A percentile compares a stretch with the other conserved stretches of the same genome.
Evolutionary conservation across 2,329 filamentous ascomycete genomes (phyloP).

Genomic region (Trichoderma brevicompactum): DNA sequence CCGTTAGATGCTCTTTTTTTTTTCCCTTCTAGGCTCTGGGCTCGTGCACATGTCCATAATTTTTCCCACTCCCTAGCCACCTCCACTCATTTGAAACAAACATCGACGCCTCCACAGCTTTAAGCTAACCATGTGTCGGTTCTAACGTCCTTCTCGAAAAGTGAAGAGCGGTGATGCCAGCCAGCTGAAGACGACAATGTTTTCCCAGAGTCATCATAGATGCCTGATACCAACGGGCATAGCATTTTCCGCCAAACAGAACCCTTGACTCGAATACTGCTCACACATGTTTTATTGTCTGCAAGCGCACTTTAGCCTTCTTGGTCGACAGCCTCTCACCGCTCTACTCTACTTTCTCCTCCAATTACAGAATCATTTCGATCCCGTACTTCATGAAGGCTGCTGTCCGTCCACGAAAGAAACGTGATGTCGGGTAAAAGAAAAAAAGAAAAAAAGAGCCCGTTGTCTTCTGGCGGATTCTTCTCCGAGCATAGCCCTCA

Average conservation of each 20-base stretch:
- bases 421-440: not conserved
- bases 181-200: not conserved
- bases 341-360: not conserved
- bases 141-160: not conserved
- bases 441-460: not conserved
- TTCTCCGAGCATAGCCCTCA: not conserved
- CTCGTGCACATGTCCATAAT: not conserved
- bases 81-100: slow-evolving; percentile 10
- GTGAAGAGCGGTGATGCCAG: not conserved
- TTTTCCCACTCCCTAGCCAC: not conserved
- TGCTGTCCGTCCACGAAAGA: not conserved
- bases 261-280: not conserved
- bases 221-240: not conserved
- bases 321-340: not conserved
- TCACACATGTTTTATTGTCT: not conserved
- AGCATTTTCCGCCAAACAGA: not conserved
- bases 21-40: not conserved
- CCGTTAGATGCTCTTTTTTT: not conserved
- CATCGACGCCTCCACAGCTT: not conserved
- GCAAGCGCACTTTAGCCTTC: not conserved
- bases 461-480: not conserved
- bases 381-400: not conserved
- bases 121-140: not conserved
- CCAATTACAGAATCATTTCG: too few species aligned
- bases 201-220: not conserved